Evolutionary conservation across 805 yeast genomes (phyloP).

Genomic region (Barnettozyma pratensis): DNA sequence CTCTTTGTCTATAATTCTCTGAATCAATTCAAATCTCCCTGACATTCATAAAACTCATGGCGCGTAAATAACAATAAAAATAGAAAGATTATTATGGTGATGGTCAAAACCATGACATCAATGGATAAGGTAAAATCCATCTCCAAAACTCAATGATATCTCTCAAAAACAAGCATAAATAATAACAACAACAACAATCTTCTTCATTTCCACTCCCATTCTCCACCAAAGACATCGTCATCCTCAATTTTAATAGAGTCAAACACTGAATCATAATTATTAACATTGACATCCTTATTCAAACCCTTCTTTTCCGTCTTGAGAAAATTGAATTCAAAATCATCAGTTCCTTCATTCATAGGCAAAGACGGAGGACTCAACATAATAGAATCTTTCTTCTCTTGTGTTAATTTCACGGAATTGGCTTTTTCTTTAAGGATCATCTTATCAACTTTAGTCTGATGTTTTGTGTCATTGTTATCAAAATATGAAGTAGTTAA

Average conservation of each 20-base stretch:
- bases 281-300: conserved; percentile 2
- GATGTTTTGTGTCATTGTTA: conserved; percentile 1
- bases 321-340: conserved; percentile 22
- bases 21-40: background rate
- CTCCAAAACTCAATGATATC: no score
- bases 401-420: no score
- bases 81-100: no score
- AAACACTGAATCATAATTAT: conserved; percentile 15
- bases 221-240: conserved; percentile 10
- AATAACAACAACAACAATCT: background rate
- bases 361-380: conserved; percentile 8
- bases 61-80: background rate
- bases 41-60: background rate
- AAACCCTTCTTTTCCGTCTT: conserved; percentile 14
- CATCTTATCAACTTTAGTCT: conserved; percentile 2
- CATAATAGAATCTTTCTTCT: background rate
- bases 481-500: conserved; percentile 22
- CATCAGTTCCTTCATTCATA: conserved; percentile 8
- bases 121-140: no score
- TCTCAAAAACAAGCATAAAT: background rate
- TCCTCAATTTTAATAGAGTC: conserved; percentile 8
- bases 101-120: no score
- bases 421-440: background rate
- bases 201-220: conserved; percentile 19
- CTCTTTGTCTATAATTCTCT: background rate